Evolutionary conservation across 1,139 yeast species (phyloP).

Genomic region (Debaryomycetaceae sp.): DNA sequence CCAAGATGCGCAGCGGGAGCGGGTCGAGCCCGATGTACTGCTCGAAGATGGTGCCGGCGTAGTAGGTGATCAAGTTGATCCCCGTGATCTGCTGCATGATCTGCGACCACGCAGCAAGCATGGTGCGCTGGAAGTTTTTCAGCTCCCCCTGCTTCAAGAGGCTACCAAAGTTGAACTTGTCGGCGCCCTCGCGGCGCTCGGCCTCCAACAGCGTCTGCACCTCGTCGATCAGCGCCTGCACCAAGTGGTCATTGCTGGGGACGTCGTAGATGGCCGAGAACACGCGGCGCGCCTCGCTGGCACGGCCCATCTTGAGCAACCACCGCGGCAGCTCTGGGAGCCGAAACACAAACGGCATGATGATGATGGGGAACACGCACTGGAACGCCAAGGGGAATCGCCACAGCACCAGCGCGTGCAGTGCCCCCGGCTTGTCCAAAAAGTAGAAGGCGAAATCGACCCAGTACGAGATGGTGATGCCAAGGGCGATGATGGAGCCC

Average conservation of each 20-base stretch:
- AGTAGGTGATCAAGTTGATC: conserved; percentile 33
- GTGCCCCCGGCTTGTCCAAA: conserved; percentile 16
- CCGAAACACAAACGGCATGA: conserved; percentile 24
- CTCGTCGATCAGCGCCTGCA: conserved; percentile 28
- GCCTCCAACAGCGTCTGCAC: conserved; percentile 25
- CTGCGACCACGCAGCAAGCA: conserved; percentile 45
- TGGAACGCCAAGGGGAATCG: conserved; percentile 49
- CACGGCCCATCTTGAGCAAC: conserved; percentile 35
- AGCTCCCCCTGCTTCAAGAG: conserved; percentile 36
- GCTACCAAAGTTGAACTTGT: conserved; percentile 20
- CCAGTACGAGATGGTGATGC: conserved; percentile 41
- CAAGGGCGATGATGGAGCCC: conserved; percentile 35
- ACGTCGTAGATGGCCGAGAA: conserved; percentile 41
- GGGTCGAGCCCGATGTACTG: conserved; percentile 36
- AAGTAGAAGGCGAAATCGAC: conserved; percentile 42
- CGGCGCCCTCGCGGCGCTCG: conserved; percentile 21
- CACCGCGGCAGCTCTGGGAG: conserved; percentile 53
- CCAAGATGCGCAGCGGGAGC: conserved; percentile 31
- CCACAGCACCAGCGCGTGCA: conserved; percentile 25
- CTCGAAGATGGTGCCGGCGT: conserved; percentile 44
- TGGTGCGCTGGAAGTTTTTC: conserved; percentile 44
- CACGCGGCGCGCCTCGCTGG: conserved; percentile 46
- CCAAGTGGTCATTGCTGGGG: conserved; percentile 21
- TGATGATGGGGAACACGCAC: conserved; percentile 29
- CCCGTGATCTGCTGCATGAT: conserved; percentile 43